phyloP scores from a whole-genome alignment of 164 flowering plant genomes.

The Tetracentron sinense region DNA sequence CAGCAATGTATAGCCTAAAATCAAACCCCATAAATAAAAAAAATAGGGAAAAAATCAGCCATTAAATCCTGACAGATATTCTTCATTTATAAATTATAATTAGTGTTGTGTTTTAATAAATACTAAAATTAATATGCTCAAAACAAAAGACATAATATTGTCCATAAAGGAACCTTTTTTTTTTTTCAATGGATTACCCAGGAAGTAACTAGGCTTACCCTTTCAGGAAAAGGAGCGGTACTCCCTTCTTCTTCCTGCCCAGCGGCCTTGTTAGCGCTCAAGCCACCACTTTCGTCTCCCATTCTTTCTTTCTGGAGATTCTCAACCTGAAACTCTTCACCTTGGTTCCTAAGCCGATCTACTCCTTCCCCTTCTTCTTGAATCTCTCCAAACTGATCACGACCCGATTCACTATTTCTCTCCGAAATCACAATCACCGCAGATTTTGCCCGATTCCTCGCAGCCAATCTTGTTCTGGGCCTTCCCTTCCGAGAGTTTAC shows the following conservation, averaged over 20 bases:
- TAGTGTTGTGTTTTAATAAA: no score
- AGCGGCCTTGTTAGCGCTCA: conserved; percentile 65
- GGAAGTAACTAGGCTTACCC: conserved; percentile 29
- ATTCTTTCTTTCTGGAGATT: conserved; percentile 21
- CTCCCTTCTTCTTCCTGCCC: conserved; percentile 70
- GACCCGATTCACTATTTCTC: conserved; percentile 8
- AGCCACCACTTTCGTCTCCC: conserved; percentile 66
- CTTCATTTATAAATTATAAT: no score
- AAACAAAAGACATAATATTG: no score
- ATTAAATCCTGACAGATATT: no score
- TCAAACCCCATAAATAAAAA: no score
- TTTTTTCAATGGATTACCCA: no score
- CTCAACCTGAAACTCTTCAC: conserved; percentile 8
- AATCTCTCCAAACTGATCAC: conserved; percentile 5
- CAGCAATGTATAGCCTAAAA: no score
- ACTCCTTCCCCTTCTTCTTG: conserved; percentile 15
- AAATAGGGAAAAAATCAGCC: no score
- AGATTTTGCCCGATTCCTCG: conserved; percentile 20
- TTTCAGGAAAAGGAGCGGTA: conserved; percentile 72
- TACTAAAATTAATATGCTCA: no score
- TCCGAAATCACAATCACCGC: conserved; percentile 14
- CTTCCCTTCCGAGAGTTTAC: not conserved
- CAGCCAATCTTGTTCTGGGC: conserved; percentile 28
- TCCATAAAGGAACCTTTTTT: no score
- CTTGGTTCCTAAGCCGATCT: not conserved